Conservation (phyloP, 2,329 filamentous ascomycete genomes). For the Colletotrichum shisoi region DNA sequence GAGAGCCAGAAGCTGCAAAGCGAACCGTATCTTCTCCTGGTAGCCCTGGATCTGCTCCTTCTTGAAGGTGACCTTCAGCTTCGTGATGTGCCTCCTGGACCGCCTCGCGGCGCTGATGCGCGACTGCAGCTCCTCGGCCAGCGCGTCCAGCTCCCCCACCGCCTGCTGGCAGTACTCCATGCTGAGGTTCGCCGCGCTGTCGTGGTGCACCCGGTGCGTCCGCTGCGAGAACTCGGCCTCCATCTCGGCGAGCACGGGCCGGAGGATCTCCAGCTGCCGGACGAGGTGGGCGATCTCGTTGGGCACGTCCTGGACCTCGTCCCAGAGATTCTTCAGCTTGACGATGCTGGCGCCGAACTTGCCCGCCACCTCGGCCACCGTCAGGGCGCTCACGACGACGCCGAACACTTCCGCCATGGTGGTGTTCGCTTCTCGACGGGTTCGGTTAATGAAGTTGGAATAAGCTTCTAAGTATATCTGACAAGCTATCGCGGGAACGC, state of each 20-base stretch:
- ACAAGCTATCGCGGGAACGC: too few relatives aligned
- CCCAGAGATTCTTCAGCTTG: conserved; percentile 30
- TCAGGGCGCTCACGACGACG: conserved; percentile 26
- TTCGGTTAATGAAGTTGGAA: too few relatives aligned
- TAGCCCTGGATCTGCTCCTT: conserved; percentile 6
- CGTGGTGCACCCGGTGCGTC: too few relatives aligned
- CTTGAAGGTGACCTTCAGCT: conserved; percentile 26
- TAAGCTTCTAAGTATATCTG: not conserved
- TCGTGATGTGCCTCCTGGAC: conserved; percentile 15
- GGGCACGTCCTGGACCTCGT: conserved; percentile 31
- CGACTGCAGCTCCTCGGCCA: conserved; percentile 5
- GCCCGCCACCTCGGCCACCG: conserved; percentile 27
- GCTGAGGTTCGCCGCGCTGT: not conserved
- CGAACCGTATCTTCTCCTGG: conserved; percentile 19
- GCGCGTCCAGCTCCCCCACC: not conserved
- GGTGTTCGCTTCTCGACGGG: not conserved
- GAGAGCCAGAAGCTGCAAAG: not conserved
- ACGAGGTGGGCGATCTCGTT: conserved; percentile 19
- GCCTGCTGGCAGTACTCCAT: conserved; percentile 16
- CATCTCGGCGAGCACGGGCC: conserved; percentile 7
- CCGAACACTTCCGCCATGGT: conserved; percentile 33
- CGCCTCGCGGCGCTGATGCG: conserved; percentile 7
- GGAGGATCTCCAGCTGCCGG: conserved; percentile 7
- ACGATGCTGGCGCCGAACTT: conserved; percentile 14
- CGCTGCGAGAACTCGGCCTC: not conserved